Conservation (phyloP, 495 filamentous ascomycete genomes). For the Aspergillus heteromorphus region DNA sequence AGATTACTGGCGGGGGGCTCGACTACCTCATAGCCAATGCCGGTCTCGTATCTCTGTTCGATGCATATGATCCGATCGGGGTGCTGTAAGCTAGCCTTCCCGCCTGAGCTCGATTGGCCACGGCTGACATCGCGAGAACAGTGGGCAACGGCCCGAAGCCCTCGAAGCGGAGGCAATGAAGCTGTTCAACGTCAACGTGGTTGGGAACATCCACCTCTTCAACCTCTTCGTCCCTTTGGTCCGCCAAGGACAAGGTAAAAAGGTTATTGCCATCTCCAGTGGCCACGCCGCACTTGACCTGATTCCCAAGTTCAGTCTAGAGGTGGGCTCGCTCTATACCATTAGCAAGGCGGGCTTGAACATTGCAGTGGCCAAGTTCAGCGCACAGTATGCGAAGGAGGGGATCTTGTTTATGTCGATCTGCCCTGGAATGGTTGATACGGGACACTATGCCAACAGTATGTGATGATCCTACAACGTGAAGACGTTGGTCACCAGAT, state of each 20-base stretch:
- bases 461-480: background rate
- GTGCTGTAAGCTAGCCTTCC: background rate
- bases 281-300: constrained; percentile 46
- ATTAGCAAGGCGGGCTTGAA: constrained; percentile 44
- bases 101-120: background rate
- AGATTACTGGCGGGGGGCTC: background rate
- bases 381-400: constrained; percentile 44
- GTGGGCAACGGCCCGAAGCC: background rate
- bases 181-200: constrained; percentile 35
- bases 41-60: background rate
- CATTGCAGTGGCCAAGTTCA: constrained; percentile 41
- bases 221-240: constrained; percentile 52
- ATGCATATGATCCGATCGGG: background rate
- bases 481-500: background rate
- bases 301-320: constrained; percentile 25
- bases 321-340: constrained; percentile 24
- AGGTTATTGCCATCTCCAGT: constrained; percentile 49
- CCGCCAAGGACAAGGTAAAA: constrained; percentile 44
- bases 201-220: constrained; percentile 46
- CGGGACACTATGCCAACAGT: constrained; percentile 22
- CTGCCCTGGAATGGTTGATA: constrained; percentile 44
- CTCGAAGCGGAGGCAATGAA: background rate
- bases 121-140: background rate
- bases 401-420: constrained; percentile 48
- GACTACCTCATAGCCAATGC: background rate